Base-by-base conservation (phyloP, 495 filamentous ascomycete genomes). In the Paragyromitra xinjiangensis region DNA sequence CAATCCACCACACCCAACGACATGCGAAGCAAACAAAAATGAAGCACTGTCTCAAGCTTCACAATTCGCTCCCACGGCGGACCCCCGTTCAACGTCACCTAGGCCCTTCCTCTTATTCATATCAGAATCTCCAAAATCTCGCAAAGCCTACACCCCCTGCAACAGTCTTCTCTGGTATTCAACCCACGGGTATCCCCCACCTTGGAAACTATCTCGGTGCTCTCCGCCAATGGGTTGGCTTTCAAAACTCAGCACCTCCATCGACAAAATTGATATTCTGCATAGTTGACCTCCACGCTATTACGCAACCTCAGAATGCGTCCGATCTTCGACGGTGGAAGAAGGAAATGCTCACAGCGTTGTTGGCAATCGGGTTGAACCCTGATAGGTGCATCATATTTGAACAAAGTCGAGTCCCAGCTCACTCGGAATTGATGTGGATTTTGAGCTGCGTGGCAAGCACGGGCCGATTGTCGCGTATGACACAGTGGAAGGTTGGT, bases 401-500 rank as follows among this genome's bases (percentile, higher is more conserved):
- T 82, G 92, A 90, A 80, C 95, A 99, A 84, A 93, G 78, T 89
- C 67, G 83, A 84, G 72, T 97, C 9, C 88, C 89, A 8, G 89
- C 89, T 29, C 95, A 98, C 85, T 83, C 91, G 5, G 94, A 98
- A 83, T 85, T 99, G 75, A 95, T 95, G 89, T 99, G 96, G 95
- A 96, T 98, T 73, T 84, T 99, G 68, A 94, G 93, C 80, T 97
- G 94, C 69, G 90, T 91, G 48, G 93, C 96, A 39, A 92, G 90
- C 3, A 94, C 92, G 85, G 95, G 96, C 12, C 94, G 96, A 83
- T 86, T 99, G 40, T 91, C 89, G 2, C 88, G 96, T 11, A 99
- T 99, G 96, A 98, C 95, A 51, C 95, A 98, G 85, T 98, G 94
- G 94, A 99, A 98, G 89, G 93, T 94, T 69, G 79, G 86, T 82